Evolutionary conservation across 179 eudicot species (phyloP).

Genomic region (Corrigiola litoralis): DNA sequence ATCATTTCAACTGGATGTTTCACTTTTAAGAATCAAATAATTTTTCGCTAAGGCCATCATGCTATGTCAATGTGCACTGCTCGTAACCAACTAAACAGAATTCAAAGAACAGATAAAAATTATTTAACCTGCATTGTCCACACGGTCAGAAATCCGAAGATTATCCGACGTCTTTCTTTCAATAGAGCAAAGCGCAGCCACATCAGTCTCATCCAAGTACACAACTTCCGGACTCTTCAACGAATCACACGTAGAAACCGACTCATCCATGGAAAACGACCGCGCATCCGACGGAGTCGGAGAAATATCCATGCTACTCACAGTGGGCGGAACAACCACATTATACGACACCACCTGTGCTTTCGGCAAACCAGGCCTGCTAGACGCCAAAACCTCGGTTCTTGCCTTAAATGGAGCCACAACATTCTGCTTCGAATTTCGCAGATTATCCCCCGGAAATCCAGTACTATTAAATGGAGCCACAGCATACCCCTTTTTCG

Average conservation of each 20-base stretch:
- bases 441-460: conserved; percentile 31
- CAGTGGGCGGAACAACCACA: conserved; percentile 19
- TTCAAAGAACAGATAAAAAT: too few relatives aligned
- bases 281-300: conserved; percentile 47
- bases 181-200: conserved; percentile 50
- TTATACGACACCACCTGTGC: conserved; percentile 3
- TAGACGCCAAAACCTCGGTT: conserved; percentile 24
- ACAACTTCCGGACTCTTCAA: conserved; percentile 89
- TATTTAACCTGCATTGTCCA: conserved; percentile 45
- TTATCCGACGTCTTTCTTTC: conserved; percentile 55
- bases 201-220: conserved; percentile 61
- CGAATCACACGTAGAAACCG: conserved; percentile 80
- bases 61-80: too few relatives aligned
- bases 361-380: conserved; percentile 20
- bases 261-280: conserved; percentile 75
- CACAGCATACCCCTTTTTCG: conserved; percentile 49
- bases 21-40: neutral
- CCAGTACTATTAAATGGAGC: conserved; percentile 26
- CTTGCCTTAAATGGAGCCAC: conserved; percentile 26
- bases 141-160: conserved; percentile 55
- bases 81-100: too few relatives aligned
- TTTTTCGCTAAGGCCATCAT: neutral
- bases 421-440: conserved; percentile 36
- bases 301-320: conserved; percentile 44
- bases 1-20: too few relatives aligned